These are phyloP conservation scores for Bimuria novae-zelandiae DNA, from an alignment of 2,329 filamentous ascomycete genomes.

Conservation along the genomic window DNA sequence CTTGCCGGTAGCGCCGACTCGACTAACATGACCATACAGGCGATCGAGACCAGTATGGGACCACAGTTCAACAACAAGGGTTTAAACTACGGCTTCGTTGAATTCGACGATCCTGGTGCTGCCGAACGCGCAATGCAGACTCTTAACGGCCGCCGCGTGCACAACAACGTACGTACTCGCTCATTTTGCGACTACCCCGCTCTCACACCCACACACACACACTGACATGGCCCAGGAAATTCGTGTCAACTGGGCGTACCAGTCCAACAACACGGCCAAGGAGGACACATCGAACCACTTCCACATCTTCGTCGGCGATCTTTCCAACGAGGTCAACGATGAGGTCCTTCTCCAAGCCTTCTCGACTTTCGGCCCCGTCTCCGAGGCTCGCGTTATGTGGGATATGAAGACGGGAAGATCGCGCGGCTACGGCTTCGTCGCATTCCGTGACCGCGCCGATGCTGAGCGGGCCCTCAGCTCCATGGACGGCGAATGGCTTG, in stretches of 20 bases:
- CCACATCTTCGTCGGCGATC: constrained; percentile 97
- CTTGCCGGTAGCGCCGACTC: constrained; percentile 2
- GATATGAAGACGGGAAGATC: constrained; percentile 99
- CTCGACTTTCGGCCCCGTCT: constrained; percentile 92
- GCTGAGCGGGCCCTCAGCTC: constrained; percentile 95
- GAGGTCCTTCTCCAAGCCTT: constrained; percentile 93
- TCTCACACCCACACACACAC: constrained; percentile 10
- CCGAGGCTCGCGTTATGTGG: constrained; percentile 99
- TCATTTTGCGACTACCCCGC: constrained; percentile 14
- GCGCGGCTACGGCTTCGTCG: constrained; percentile 96
- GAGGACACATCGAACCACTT: constrained; percentile 98
- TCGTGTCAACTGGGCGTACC: constrained; percentile 98
- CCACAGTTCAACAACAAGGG: constrained; percentile 64
- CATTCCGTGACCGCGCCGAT: constrained; percentile 90
- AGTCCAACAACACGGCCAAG: constrained; percentile 91
- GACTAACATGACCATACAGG: constrained; percentile 1
- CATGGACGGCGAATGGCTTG: constrained; percentile 99
- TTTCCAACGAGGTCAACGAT: constrained; percentile 98
- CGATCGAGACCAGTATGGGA: neutral
- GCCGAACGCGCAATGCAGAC: constrained; percentile 98
- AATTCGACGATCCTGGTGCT: constrained; percentile 96
- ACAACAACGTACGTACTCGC: constrained; percentile 76
- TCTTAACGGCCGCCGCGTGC: constrained; percentile 90
- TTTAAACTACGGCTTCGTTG: constrained; percentile 98
- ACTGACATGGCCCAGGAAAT: constrained; percentile 72